A percentile compares a stretch with the other conserved stretches of the same genome.
These are phyloP conservation scores for Cryptococcus floricola DNA, from an alignment of 1,284 basidiomycete species.

Conservation along the genomic window DNA sequence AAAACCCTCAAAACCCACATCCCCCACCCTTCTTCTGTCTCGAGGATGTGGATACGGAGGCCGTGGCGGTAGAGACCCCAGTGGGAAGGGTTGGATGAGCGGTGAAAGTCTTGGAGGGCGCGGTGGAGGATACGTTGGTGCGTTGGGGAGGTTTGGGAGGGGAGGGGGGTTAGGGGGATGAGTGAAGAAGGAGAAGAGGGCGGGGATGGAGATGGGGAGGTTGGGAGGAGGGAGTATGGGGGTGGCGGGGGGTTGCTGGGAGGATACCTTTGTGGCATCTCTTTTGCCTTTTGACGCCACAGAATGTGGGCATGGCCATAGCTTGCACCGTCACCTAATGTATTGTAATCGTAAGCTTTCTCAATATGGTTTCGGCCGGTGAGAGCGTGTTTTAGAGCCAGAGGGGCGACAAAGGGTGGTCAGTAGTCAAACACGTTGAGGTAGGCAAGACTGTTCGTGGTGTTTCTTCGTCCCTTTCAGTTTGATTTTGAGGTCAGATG, in stretches of 20 bases:
- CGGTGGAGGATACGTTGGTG: background rate
- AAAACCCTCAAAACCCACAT: background rate
- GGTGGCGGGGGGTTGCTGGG: background rate
- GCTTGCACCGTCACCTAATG: too few relatives aligned
- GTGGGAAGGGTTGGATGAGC: background rate
- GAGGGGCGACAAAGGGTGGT: too few relatives aligned
- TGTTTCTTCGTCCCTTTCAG: too few relatives aligned
- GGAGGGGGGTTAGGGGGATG: background rate
- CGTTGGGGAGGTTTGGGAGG: background rate
- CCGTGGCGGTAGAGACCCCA: constrained; percentile 9
- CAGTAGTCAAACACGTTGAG: too few relatives aligned
- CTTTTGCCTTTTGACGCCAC: background rate
- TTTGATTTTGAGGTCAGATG: too few relatives aligned
- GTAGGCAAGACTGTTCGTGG: too few relatives aligned
- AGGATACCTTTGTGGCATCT: background rate
- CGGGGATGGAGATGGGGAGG: background rate
- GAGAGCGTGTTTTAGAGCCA: too few relatives aligned
- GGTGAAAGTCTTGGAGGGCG: constrained; percentile 1
- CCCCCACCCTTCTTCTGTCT: background rate
- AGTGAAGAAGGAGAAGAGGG: background rate
- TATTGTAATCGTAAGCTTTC: too few relatives aligned
- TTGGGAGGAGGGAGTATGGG: background rate
- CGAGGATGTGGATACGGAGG: background rate
- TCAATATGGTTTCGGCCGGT: too few relatives aligned
- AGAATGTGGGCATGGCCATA: too few relatives aligned